Conservation (phyloP, 2,329 filamentous ascomycete genomes). For the Raffaelea ambrosiae region DNA sequence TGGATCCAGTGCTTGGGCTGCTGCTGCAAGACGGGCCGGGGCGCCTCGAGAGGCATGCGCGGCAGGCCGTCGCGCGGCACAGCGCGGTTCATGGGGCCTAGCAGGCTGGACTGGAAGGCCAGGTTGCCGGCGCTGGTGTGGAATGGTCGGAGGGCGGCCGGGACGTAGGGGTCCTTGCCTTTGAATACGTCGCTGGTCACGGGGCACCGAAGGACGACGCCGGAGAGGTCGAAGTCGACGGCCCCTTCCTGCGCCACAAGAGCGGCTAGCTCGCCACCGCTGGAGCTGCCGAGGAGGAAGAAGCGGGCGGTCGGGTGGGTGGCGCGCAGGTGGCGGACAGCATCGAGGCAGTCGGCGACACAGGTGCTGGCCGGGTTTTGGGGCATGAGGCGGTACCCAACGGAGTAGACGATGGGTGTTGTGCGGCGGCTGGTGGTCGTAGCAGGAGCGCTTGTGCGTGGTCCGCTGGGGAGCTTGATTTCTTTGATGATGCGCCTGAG, state of each 20-base stretch:
- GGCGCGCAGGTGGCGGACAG: conserved; percentile 20
- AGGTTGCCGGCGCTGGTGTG: conserved; percentile 30
- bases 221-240: conserved; percentile 15
- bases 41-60: conserved; percentile 32
- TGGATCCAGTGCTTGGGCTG: conserved; percentile 39
- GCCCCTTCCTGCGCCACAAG: conserved; percentile 28
- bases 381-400: conserved; percentile 38
- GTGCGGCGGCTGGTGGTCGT: background rate
- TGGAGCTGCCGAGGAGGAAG: conserved; percentile 33
- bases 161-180: conserved; percentile 24
- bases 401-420: conserved; percentile 35
- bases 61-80: conserved; percentile 30
- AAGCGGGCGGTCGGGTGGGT: conserved; percentile 12
- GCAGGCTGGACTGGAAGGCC: conserved; percentile 26
- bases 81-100: conserved; percentile 22
- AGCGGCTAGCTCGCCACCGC: conserved; percentile 38
- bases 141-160: conserved; percentile 21
- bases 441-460: no score
- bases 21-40: conserved; percentile 18
- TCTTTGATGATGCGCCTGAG: conserved; percentile 32
- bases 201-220: conserved; percentile 37
- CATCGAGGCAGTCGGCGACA: conserved; percentile 31
- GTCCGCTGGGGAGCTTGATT: conserved; percentile 11
- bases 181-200: conserved; percentile 36
- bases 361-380: conserved; percentile 28